Conservation (phyloP, 352 stramenopile species). For the Phytopythium mirpurense region DNA sequence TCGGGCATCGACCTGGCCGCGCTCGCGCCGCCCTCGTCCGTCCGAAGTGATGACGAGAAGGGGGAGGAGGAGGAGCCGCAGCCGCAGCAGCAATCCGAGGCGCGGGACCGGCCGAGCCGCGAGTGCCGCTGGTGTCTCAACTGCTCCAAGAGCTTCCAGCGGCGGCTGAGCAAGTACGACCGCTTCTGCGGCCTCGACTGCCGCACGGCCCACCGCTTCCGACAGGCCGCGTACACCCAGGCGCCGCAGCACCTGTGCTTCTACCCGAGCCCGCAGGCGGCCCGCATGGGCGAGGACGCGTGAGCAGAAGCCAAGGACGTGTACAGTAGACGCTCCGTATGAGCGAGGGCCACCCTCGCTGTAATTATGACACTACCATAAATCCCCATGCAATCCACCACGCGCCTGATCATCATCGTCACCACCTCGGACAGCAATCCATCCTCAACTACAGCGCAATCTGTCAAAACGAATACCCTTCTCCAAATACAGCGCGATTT, state of each 20-base stretch:
- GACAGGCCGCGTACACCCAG: constrained; percentile 32
- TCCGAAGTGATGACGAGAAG: no score
- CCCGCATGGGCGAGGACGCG: constrained; percentile 11
- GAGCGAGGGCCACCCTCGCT: no score
- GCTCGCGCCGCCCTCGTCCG: constrained; percentile 16
- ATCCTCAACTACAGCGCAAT: background rate
- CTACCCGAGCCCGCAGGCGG: constrained; percentile 12
- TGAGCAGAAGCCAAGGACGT: no score
- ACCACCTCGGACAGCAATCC: background rate
- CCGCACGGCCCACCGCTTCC: constrained; percentile 19
- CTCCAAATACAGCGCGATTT: no score
- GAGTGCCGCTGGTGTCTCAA: constrained; percentile 76
- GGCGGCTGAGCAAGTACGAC: constrained; percentile 59
- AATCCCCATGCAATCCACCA: no score
- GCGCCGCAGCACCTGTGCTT: constrained; percentile 18
- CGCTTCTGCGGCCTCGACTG: constrained; percentile 55
- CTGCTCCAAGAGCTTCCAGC: constrained; percentile 74
- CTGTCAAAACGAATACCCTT: no score
- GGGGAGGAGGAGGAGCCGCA: constrained; percentile 2
- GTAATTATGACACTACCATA: constrained; percentile 1
- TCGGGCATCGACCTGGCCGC: constrained; percentile 14
- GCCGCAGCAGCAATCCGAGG: background rate
- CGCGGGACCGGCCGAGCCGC: constrained; percentile 50
- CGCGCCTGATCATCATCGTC: background rate
- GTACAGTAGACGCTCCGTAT: background rate